phyloP scores from a whole-genome alignment of 2,329 filamentous ascomycete genomes.

The Paraphaeosphaeria sporulosa region DNA sequence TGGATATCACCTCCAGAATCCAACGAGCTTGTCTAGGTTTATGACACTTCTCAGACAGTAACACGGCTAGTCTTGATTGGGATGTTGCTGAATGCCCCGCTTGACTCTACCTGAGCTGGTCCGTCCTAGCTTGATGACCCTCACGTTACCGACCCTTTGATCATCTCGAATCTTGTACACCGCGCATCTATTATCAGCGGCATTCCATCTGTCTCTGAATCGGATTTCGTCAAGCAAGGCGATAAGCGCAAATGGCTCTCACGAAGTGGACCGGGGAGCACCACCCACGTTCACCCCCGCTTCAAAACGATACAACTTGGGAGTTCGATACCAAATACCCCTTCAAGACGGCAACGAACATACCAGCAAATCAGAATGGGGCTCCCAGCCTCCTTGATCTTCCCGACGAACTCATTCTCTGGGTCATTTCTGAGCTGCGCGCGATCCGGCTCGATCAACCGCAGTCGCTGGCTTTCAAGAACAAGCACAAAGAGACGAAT shows the following conservation, averaged over 20 bases:
- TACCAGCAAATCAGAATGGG: neutral
- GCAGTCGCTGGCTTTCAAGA: conserved; percentile 29
- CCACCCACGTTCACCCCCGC: neutral
- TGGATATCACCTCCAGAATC: too few relatives aligned
- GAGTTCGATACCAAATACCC: neutral
- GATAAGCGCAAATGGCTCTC: neutral
- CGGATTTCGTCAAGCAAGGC: too few relatives aligned
- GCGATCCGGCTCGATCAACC: conserved; percentile 31
- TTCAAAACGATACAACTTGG: neutral
- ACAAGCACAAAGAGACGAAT: conserved; percentile 23
- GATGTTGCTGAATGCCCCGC: too few relatives aligned
- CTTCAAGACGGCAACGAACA: neutral
- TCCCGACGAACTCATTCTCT: conserved; percentile 35
- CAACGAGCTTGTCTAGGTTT: too few relatives aligned
- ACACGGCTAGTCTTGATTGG: too few relatives aligned
- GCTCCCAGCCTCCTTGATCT: conserved; percentile 17
- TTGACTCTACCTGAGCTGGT: too few relatives aligned
- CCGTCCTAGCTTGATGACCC: too few relatives aligned
- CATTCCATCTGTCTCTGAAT: too few relatives aligned
- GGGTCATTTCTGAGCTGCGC: conserved; percentile 23
- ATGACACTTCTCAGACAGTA: neutral
- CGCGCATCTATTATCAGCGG: too few relatives aligned
- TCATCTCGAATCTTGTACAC: too few relatives aligned
- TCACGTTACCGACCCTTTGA: too few relatives aligned
- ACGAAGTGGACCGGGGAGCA: neutral